Conservation (phyloP, 1,284 basidiomycete species). For the Cutaneotrichosporon cutaneum region DNA sequence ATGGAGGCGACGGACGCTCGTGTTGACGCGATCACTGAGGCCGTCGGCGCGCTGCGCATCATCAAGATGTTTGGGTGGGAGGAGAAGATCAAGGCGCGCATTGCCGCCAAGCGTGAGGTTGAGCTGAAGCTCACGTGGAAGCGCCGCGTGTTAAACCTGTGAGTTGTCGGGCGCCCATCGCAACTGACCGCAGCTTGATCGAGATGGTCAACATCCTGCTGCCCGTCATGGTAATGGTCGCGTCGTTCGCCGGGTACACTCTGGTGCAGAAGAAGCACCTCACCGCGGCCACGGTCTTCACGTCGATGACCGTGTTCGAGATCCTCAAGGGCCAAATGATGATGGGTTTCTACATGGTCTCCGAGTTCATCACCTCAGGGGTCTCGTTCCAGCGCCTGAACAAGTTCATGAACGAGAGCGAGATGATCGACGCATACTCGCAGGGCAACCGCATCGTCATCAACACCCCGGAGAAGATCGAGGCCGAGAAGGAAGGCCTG, state of each 20-base stretch:
- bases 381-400: constrained; percentile 58
- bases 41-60: constrained; percentile 54
- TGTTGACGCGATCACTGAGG: constrained; percentile 58
- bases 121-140: constrained; percentile 58
- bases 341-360: constrained; percentile 41
- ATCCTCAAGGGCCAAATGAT: constrained; percentile 43
- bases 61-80: constrained; percentile 73
- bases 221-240: constrained; percentile 65
- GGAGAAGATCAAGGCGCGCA: constrained; percentile 57
- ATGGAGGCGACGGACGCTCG: constrained; percentile 57
- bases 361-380: constrained; percentile 50
- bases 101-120: constrained; percentile 59
- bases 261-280: constrained; percentile 55
- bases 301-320: constrained; percentile 52
- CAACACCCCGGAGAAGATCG: constrained; percentile 33
- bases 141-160: constrained; percentile 43
- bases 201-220: constrained; percentile 59
- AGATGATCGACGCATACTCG: constrained; percentile 58
- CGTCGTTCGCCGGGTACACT: constrained; percentile 65
- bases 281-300: constrained; percentile 53
- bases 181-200: constrained; percentile 15
- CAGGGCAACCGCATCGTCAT: constrained; percentile 34
- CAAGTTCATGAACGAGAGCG: constrained; percentile 58
- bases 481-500: constrained; percentile 40
- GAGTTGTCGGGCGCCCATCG: constrained; percentile 22